phyloP scores from a whole-genome alignment of 805 yeast species.

The Candida peoriensis region DNA sequence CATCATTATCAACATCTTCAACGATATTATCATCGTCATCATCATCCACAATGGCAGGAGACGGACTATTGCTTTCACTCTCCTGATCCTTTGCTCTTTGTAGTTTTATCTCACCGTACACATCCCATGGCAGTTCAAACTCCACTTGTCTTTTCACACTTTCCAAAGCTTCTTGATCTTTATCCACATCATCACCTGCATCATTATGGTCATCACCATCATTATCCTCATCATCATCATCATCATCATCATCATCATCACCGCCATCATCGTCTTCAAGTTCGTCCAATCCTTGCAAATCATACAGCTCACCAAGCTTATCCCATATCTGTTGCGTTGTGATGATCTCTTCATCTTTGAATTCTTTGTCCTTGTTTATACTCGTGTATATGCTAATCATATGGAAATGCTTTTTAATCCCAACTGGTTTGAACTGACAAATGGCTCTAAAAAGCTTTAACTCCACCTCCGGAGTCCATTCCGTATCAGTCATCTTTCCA shows the following conservation, averaged over 20 bases:
- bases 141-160: background rate
- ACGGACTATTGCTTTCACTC: conserved; percentile 4
- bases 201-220: conserved; percentile 8
- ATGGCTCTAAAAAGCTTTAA: conserved; percentile 54
- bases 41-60: conserved; percentile 1
- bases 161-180: conserved; percentile 1
- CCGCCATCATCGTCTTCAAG: conserved; percentile 35
- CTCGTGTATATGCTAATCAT: conserved; percentile 26
- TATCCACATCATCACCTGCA: conserved; percentile 2
- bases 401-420: conserved; percentile 35
- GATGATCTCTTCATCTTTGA: conserved; percentile 26
- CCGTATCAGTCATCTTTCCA: conserved; percentile 7
- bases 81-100: conserved; percentile 27
- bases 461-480: conserved; percentile 62
- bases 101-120: conserved; percentile 35
- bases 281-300: conserved; percentile 53
- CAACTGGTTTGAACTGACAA: conserved; percentile 67
- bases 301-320: conserved; percentile 47
- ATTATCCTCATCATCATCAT: conserved; percentile 2
- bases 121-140: conserved; percentile 40
- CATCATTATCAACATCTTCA: conserved; percentile 9
- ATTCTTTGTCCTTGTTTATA: conserved; percentile 13
- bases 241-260: conserved; percentile 4
- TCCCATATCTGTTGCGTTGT: conserved; percentile 52
- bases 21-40: conserved; percentile 10